Conservation (phyloP, 257 asterid species). For the Gynochthodes officinalis region DNA sequence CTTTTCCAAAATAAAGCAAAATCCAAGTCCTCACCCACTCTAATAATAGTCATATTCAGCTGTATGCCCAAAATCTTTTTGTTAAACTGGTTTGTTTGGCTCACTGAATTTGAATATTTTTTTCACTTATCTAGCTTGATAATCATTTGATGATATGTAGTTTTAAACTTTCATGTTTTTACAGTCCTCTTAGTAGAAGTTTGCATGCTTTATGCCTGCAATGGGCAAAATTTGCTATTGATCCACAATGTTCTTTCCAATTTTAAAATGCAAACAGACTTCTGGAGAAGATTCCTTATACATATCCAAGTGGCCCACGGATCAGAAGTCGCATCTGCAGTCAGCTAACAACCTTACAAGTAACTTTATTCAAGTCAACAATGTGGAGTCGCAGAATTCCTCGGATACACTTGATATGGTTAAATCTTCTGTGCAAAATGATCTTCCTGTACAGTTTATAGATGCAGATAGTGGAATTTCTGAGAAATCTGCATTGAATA, state of each 20-base stretch:
- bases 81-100: neutral
- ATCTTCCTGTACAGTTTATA: conserved; percentile 33
- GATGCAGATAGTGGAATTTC: conserved; percentile 36
- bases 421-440: conserved; percentile 37
- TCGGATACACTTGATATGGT: conserved; percentile 31
- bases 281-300: conserved; percentile 36
- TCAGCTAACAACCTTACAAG: conserved; percentile 36
- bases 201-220: conserved; percentile 5
- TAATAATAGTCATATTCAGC: neutral
- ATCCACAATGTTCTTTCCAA: neutral
- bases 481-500: conserved; percentile 34
- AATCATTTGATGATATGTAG: neutral
- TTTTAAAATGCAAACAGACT: conserved; percentile 43
- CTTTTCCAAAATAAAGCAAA: too few relatives aligned
- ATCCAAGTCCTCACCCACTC: neutral
- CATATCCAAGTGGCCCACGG: conserved; percentile 46
- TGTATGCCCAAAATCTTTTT: neutral
- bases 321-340: conserved; percentile 41
- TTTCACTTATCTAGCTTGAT: neutral
- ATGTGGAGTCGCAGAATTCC: conserved; percentile 33
- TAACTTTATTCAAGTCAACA: conserved; percentile 36
- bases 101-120: neutral
- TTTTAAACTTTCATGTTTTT: neutral
- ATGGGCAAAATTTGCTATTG: neutral
- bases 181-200: neutral